These are phyloP conservation scores for Trypanosoma rangeli DNA, from an alignment of 208 protist genomes.

Conservation along the genomic window DNA sequence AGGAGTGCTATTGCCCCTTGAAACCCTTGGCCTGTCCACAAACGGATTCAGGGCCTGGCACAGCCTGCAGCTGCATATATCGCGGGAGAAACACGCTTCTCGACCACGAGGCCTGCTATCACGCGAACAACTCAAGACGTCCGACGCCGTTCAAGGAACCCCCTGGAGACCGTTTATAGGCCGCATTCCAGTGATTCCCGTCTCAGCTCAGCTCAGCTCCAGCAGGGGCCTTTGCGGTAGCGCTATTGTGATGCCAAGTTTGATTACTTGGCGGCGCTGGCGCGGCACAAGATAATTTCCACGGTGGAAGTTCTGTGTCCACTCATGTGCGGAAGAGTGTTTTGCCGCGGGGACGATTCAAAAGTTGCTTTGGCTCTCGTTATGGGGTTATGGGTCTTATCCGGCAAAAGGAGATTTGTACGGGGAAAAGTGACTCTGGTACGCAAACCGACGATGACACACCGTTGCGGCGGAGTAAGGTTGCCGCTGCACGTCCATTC, in stretches of 20 bases:
- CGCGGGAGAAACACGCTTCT: constrained; percentile 4
- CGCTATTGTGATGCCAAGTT: constrained; percentile 20
- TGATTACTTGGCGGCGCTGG: constrained; percentile 6
- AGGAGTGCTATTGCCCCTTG: constrained; percentile 3
- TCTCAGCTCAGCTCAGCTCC: not conserved
- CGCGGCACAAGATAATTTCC: constrained; percentile 25
- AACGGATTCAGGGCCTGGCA: not conserved
- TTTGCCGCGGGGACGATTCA: constrained; percentile 38
- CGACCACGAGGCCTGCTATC: constrained; percentile 6
- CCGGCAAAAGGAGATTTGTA: constrained; percentile 6
- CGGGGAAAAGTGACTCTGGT: not conserved
- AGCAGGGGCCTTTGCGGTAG: constrained; percentile 5
- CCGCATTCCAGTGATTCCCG: not conserved
- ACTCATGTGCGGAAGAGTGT: constrained; percentile 29
- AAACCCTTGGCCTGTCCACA: not conserved
- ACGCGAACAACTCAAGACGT: not conserved
- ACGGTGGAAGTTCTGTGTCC: constrained; percentile 32
- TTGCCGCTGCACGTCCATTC: not conserved
- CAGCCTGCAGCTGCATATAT: constrained; percentile 2
- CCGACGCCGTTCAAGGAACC: not conserved
- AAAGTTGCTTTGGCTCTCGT: constrained; percentile 34
- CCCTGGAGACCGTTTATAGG: not conserved
- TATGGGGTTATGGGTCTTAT: constrained; percentile 46
- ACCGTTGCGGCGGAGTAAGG: not conserved
- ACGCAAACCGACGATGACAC: not conserved